Base-by-base conservation (phyloP, 2,329 filamentous ascomycete genomes). In the Monosporascus sp. region DNA sequence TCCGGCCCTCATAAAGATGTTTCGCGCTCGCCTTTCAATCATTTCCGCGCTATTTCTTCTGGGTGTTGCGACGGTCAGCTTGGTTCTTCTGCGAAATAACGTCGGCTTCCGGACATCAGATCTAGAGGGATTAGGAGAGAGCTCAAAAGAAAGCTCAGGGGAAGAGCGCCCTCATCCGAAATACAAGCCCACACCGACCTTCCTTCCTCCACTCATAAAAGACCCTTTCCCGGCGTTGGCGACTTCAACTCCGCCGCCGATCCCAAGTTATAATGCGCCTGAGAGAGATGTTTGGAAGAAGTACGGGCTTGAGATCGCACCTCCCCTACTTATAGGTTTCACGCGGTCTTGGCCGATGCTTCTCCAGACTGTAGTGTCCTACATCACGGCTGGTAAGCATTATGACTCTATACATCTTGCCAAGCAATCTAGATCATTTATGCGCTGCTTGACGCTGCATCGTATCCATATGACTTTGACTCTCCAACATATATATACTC, bases 301-400 rank as follows among this genome's bases (percentile, higher is more conserved):
- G 5, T 72, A 73, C 51, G 68, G 67, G 50, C 60, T 75, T 46
- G 62, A 68, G 5, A 55, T 66, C 37, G 60, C 68, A 6, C 76
- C 81, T 3, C 79, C 81, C 2, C 71, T 84, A 8, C 70, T 83
- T 48, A 81, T 84, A 54, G 78, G 80, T n/a, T 84, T 84, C 67
- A 82, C 80, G 0, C 71, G 79, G 36, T 75, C 76, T 51, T 82
- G 76, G 74, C 74, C 75, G 2, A 68, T 83, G 52, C 70, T 84
- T 1, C 72, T 80, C 15, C 81, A 84, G 65, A 70, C 74, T 3
- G 75, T 84, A 1, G 72, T 81, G 9, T 76, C 72, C 11, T 84
- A 84, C 63, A 76, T 84, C 56, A 77, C 80, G 1, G 77, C 79
- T 3, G 81, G 39, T 42, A 14, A 9, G 39, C 17, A 14, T 18